Conservation (phyloP, 2,329 filamentous ascomycete species). For the Aspergillus sp. region DNA sequence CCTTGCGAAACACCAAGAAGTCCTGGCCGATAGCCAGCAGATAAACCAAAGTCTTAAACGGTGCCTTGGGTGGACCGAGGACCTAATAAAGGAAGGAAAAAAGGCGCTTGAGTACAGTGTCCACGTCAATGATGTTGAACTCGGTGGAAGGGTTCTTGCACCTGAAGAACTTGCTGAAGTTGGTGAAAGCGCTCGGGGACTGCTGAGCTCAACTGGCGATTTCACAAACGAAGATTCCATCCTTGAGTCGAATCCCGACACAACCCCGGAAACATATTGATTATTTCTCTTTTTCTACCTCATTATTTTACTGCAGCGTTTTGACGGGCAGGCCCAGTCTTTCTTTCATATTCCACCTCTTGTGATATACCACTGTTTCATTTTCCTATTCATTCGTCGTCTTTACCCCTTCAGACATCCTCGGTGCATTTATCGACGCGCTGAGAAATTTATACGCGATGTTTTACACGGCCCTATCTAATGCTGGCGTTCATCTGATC, state of each 20-base stretch:
- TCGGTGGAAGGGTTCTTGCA: conserved; percentile 74
- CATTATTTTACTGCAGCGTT: not conserved
- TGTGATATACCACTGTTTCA: not conserved
- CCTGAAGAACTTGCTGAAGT: conserved; percentile 56
- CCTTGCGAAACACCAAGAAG: conserved; percentile 79
- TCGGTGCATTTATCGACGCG: too few species aligned
- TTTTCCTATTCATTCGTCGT: not conserved
- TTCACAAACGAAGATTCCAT: not conserved
- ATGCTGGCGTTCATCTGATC: not conserved
- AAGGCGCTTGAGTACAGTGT: conserved; percentile 83
- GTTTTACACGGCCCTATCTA: too few species aligned
- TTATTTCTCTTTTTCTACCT: not conserved
- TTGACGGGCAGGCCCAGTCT: conserved; percentile 3
- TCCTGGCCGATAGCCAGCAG: conserved; percentile 85
- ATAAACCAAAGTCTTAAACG: conserved; percentile 92
- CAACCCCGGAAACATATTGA: not conserved
- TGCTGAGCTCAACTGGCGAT: conserved; percentile 24
- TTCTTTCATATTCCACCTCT: conserved; percentile 1
- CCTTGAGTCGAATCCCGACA: not conserved
- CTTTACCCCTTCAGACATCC: too few species aligned
- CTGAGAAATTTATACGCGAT: too few species aligned
- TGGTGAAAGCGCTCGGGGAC: conserved; percentile 24
- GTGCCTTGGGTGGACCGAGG: conserved; percentile 85
- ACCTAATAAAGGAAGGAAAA: conserved; percentile 80
- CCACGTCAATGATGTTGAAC: conserved; percentile 68